A percentile compares a stretch with the other conserved stretches of the same genome.
phyloP scores from a whole-genome alignment of 1,139 yeast genomes.

The Tardiomyces depauwii region DNA sequence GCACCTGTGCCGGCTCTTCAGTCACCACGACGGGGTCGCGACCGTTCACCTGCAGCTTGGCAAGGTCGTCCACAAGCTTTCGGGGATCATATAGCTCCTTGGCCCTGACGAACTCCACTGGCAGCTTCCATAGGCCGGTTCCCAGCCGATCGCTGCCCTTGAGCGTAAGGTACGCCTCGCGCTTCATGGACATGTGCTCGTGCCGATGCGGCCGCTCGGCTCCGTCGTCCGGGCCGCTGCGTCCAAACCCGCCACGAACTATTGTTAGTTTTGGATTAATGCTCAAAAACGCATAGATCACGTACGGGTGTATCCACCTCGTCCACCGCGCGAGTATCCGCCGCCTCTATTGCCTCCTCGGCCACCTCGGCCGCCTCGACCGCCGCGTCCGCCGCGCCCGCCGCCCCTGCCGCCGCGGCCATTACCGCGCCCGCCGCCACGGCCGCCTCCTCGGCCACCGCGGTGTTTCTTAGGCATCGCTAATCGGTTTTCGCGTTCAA shows the following conservation, averaged over 20 bases:
- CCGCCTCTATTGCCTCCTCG: conserved; percentile 17
- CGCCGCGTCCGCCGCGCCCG: conserved; percentile 16
- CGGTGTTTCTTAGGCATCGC: conserved; percentile 9
- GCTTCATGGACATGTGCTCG: background rate
- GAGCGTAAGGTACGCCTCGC: background rate
- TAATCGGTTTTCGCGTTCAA: no score
- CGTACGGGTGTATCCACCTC: conserved; percentile 6
- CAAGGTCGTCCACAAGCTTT: background rate
- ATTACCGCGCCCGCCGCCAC: conserved; percentile 17
- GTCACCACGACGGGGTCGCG: no score
- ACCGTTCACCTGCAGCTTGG: background rate
- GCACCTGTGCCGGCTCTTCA: no score
- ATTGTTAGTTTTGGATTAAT: background rate
- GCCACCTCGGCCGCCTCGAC: conserved; percentile 12
- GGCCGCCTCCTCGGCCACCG: conserved; percentile 18
- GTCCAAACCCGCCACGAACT: background rate
- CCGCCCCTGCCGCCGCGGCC: conserved; percentile 9
- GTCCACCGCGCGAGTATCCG: conserved; percentile 15
- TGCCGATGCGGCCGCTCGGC: background rate
- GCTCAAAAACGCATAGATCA: background rate
- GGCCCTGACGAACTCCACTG: conserved; percentile 8
- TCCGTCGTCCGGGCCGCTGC: background rate
- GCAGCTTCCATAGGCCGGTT: conserved; percentile 2
- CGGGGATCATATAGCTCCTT: conserved; percentile 2
- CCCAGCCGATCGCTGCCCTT: background rate